Evolutionary conservation across 169 alveolate genomes (phyloP), one percentile per base, ranked within the genome.

Genomic region (Plasmodium knowlesi): DNA sequence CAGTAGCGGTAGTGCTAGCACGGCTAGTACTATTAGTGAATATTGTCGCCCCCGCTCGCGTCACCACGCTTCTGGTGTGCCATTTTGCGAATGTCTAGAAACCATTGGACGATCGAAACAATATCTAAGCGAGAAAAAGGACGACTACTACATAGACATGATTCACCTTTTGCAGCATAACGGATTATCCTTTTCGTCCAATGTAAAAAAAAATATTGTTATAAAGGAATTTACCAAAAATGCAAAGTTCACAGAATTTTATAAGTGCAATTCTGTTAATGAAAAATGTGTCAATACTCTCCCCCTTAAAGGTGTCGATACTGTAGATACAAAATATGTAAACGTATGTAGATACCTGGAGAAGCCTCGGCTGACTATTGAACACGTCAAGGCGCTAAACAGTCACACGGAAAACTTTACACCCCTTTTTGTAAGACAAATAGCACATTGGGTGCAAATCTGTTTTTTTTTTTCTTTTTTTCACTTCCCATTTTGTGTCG

Each of bases 61-160:
- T 50, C 16, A 50, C 25, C 19, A 22, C 67, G 16, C n/a, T 81
- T 19, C 25, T 22, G 53, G 32, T 9, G 53, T 37, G n/a, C 25
- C 82, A 5, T 86, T 86, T 76, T 86, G 93, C 67, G 93, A 74
- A 43, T 86, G 93, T 22, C 67, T 86, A 74, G 93, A 86, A 86
- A 86, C 61, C 34, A 86, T 86, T 73, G 86, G 80, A 50, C 81
- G 67, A n/a, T 86, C 93, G 61, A 50, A 74, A n/a, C 84, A 53
- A 1, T 86, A 86, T 70, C 39, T 54, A 86, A 86, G 88, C 80
- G 80, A 78, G 25, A 57, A 76, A 86, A 74, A 86, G 25, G 84
- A 86, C 80, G 39, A 30, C 16, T 74, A 50, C 71, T 86, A 74
- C 41, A 86, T 86, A 10, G 93, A 86, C 70, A 86, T 86, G 93